Base-by-base conservation (phyloP, 345 rosid genomes). In the Linum trigynum region DNA sequence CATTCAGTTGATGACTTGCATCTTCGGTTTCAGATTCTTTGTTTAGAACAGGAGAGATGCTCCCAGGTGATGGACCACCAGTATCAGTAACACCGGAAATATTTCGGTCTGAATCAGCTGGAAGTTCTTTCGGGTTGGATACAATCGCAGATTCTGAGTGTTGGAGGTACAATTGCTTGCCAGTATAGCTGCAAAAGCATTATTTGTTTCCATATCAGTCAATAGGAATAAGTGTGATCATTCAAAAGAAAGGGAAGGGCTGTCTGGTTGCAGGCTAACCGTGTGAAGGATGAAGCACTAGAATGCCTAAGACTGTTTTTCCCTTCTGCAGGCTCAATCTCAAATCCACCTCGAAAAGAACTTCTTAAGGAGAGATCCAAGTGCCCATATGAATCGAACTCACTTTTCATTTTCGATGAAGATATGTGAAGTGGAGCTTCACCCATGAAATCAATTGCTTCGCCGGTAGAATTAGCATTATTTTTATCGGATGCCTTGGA, bases 321-420 rank as follows among this genome's bases (percentile, higher is more conserved):
- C 2, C 23, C 61, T 57, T 57, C 61, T 37, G 38, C 1, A 12
- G 9, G 12, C 23, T 57, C 36, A 16, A 17, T 17, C 12, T 57
- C 61, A 57, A 23, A 16, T 12, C 37, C 61, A 57, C 38, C 61
- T n/a, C 12, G 12, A 57, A 4, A 37, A 57, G 16, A 57, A 17
- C 61, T 37, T 37, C 61, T 57, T 37, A 57, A 57, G 61, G 61
- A 17, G 36, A 57, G 61, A 57, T 57, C 61, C 61, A 57, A 23
- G 61, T 57, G 37, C 8, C 36, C 10, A 57, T 7, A 23, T n/a
- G 38, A 57, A 12, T 57, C 38, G 7, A 57, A 37, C 61, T 57
- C 61, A 37, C 38, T 17, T 17, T 57, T 17, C 61, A 37, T 37
- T 3, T 57, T n/a, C 36, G 3, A n/a, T 57, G 61, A 23, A 57